These are phyloP conservation scores for Neopestalotiopsis rosae DNA, from an alignment of 2,329 filamentous ascomycete genomes.

Conservation along the genomic window DNA sequence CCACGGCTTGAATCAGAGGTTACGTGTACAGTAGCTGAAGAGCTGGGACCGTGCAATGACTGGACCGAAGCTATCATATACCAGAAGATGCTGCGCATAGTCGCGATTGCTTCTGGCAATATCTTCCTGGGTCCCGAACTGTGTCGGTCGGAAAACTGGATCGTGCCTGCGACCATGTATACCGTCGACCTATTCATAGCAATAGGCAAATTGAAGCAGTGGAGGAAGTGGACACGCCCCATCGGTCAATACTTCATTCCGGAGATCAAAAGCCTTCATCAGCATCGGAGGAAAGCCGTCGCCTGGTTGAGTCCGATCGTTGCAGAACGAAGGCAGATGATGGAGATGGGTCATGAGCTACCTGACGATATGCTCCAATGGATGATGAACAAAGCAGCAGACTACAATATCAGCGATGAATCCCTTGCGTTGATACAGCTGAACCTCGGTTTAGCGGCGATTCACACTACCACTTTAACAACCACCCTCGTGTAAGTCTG, in stretches of 20 bases:
- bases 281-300: conserved; percentile 38
- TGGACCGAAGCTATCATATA: conserved; percentile 49
- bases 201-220: conserved; percentile 30
- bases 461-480: conserved; percentile 53
- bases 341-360: conserved; percentile 29
- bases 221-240: conserved; percentile 38
- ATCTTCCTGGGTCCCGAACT: conserved; percentile 54
- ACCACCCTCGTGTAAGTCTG: conserved; percentile 45
- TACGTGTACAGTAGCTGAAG: conserved; percentile 34
- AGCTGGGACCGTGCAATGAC: conserved; percentile 42
- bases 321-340: conserved; percentile 31
- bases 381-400: conserved; percentile 43
- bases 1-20: conserved; percentile 45
- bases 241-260: conserved; percentile 39
- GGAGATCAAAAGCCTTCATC: conserved; percentile 38
- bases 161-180: conserved; percentile 52
- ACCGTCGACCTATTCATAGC: conserved; percentile 48
- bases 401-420: conserved; percentile 35
- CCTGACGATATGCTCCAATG: conserved; percentile 53
- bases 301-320: conserved; percentile 37
- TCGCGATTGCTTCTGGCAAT: conserved; percentile 51
- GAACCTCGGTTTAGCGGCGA: conserved; percentile 50
- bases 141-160: conserved; percentile 48
- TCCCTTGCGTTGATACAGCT: conserved; percentile 46
- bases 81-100: conserved; percentile 47